Evolutionary conservation across 1,139 yeast genomes (phyloP).

Genomic region (Scheffersomyces segobiensis): DNA sequence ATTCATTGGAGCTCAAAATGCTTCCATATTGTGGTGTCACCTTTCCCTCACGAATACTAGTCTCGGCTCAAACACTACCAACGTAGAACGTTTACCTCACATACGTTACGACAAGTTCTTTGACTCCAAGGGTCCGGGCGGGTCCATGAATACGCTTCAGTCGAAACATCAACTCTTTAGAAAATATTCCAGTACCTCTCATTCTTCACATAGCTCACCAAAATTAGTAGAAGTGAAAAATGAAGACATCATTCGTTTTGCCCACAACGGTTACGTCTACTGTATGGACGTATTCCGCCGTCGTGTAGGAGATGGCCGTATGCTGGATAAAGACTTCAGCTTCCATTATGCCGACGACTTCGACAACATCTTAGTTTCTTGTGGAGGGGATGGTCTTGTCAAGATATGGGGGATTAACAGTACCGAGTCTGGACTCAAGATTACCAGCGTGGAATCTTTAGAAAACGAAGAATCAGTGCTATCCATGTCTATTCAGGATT

Average conservation of each 20-base stretch:
- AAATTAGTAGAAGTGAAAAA: slow-evolving; percentile 66
- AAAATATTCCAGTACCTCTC: slow-evolving; percentile 14
- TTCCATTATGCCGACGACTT: slow-evolving; percentile 17
- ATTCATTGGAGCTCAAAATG: slow-evolving; percentile 90
- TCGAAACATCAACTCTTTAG: slow-evolving; percentile 30
- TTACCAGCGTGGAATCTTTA: slow-evolving; percentile 39
- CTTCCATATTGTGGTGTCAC: slow-evolving; percentile 74
- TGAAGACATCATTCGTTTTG: slow-evolving; percentile 68
- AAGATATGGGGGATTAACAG: slow-evolving; percentile 63
- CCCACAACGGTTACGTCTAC: slow-evolving; percentile 90
- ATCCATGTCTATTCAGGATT: slow-evolving; percentile 61
- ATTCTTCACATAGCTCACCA: slow-evolving; percentile 13
- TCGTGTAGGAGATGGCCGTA: not conserved
- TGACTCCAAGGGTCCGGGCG: slow-evolving; percentile 88
- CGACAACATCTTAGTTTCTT: slow-evolving; percentile 37
- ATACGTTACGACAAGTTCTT: slow-evolving; percentile 83
- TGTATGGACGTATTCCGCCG: slow-evolving; percentile 50
- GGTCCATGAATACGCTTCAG: slow-evolving; percentile 42
- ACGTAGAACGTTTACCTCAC: slow-evolving; percentile 61
- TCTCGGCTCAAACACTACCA: slow-evolving; percentile 5
- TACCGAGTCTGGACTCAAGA: slow-evolving; percentile 9
- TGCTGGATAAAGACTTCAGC: slow-evolving; percentile 18
- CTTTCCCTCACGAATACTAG: slow-evolving; percentile 17
- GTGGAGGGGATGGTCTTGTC: slow-evolving; percentile 89
- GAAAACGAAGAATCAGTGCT: slow-evolving; percentile 71